phyloP scores from a whole-genome alignment of 768 basidiomycete species.

The Tylopilus vinaceipallidus region DNA sequence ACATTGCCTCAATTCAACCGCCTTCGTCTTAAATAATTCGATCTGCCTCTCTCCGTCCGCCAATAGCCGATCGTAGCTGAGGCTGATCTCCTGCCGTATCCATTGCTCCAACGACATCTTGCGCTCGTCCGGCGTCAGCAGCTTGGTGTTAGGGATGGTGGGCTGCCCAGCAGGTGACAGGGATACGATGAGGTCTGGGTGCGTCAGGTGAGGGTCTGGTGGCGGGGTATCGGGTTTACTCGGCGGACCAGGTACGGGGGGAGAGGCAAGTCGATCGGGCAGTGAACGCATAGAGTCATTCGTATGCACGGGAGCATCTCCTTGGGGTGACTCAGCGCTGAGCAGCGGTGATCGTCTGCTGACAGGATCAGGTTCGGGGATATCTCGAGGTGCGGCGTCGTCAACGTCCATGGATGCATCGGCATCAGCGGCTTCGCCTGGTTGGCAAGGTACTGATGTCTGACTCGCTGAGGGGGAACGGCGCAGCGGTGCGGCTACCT shows the following conservation, averaged over 20 bases:
- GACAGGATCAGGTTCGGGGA: background rate
- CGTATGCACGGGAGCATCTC: background rate
- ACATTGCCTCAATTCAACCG: slow-evolving; percentile 37
- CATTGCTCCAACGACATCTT: slow-evolving; percentile 83
- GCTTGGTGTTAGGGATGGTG: slow-evolving; percentile 11
- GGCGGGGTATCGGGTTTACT: background rate
- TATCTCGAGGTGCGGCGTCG: background rate
- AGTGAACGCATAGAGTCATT: slow-evolving; percentile 1
- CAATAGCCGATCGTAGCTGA: slow-evolving; percentile 60
- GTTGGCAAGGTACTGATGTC: background rate
- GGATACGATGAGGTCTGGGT: slow-evolving; percentile 13
- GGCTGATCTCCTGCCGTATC: slow-evolving; percentile 72
- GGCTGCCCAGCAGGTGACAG: slow-evolving; percentile 13
- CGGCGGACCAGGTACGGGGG: background rate
- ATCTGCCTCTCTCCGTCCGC: slow-evolving; percentile 52
- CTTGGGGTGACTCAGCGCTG: background rate
- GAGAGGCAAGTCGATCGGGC: background rate
- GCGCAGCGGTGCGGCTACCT: slow-evolving; percentile 11
- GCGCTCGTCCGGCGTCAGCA: slow-evolving; percentile 48
- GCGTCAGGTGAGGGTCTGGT: background rate
- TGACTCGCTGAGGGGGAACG: slow-evolving; percentile 15
- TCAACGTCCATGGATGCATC: slow-evolving; percentile 1
- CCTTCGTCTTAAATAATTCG: slow-evolving; percentile 43
- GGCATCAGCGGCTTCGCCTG: background rate
- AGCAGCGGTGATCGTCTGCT: background rate